Conservation (phyloP, 2,329 filamentous ascomycete species). For the Penicillium nordicum region DNA sequence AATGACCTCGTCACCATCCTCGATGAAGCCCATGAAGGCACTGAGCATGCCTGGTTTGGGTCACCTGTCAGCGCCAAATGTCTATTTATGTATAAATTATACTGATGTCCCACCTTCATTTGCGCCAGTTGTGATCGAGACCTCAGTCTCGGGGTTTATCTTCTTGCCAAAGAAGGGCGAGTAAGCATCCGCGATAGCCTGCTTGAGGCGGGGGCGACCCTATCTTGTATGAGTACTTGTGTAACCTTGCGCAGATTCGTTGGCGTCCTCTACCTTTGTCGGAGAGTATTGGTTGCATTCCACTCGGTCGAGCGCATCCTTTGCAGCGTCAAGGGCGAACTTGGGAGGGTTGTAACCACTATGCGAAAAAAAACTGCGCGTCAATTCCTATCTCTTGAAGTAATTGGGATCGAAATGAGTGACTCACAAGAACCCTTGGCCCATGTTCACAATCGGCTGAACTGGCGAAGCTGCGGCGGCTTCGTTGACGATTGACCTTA, state of each 20-base stretch:
- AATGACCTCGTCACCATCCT: conserved; percentile 92
- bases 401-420: background rate
- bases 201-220: conserved; percentile 83
- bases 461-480: conserved; percentile 61
- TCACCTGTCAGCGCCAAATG: background rate
- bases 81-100: background rate
- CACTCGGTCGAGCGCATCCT: conserved; percentile 80
- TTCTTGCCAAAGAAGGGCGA: conserved; percentile 79
- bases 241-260: background rate
- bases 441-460: conserved; percentile 67
- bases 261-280: conserved; percentile 59
- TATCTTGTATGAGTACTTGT: conserved; percentile 25
- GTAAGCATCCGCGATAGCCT: conserved; percentile 91
- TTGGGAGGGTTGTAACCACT: conserved; percentile 86
- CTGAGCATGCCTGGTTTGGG: conserved; percentile 70
- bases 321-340: conserved; percentile 89
- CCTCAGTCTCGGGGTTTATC: conserved; percentile 84
- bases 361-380: background rate
- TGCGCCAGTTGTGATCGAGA: conserved; percentile 79
- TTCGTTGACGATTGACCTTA: conserved; percentile 65
- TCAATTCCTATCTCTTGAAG: background rate
- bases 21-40: conserved; percentile 96
- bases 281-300: conserved; percentile 99
- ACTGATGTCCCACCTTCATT: conserved; percentile 43
- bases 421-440: conserved; percentile 58